phyloP scores from a whole-genome alignment of 805 yeast species.

The Sugiyamaella valdiviana region DNA sequence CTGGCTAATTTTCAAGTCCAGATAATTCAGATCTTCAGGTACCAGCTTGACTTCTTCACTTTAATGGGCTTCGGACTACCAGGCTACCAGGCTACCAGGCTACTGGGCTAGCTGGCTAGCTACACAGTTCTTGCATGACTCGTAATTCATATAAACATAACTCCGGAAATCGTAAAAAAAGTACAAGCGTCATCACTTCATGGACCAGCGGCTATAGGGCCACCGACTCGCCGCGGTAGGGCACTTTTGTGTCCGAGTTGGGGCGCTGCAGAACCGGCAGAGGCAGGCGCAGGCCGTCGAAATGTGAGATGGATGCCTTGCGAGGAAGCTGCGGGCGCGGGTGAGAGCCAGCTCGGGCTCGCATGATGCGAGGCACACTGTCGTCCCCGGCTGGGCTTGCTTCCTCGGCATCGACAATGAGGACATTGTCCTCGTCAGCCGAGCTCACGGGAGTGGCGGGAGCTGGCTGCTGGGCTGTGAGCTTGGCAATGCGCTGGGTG shows the following conservation, averaged over 20 bases:
- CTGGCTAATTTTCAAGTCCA: too few relatives aligned
- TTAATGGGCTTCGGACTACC: too few relatives aligned
- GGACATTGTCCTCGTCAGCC: constrained; percentile 2
- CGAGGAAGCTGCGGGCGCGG: constrained; percentile 9
- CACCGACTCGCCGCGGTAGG: background rate
- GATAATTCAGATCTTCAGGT: too few relatives aligned
- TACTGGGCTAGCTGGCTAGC: too few relatives aligned
- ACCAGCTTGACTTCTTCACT: too few relatives aligned
- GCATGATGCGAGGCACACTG: constrained; percentile 4
- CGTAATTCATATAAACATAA: background rate
- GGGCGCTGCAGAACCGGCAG: constrained; percentile 14
- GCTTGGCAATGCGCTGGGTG: constrained; percentile 10
- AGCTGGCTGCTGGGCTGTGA: constrained; percentile 3
- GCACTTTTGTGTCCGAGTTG: background rate
- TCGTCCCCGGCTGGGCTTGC: background rate
- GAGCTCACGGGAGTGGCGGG: background rate
- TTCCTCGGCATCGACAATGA: constrained; percentile 7
- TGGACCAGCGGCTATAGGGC: background rate
- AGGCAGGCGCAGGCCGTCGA: constrained; percentile 18
- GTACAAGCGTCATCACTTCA: background rate
- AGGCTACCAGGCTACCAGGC: too few relatives aligned
- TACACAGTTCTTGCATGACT: background rate
- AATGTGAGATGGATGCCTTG: constrained; percentile 11
- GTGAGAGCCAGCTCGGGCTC: constrained; percentile 7
- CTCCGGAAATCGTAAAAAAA: background rate